phyloP scores from a whole-genome alignment of 2,329 filamentous ascomycete genomes.

The Pleurostoma richardsiae region DNA sequence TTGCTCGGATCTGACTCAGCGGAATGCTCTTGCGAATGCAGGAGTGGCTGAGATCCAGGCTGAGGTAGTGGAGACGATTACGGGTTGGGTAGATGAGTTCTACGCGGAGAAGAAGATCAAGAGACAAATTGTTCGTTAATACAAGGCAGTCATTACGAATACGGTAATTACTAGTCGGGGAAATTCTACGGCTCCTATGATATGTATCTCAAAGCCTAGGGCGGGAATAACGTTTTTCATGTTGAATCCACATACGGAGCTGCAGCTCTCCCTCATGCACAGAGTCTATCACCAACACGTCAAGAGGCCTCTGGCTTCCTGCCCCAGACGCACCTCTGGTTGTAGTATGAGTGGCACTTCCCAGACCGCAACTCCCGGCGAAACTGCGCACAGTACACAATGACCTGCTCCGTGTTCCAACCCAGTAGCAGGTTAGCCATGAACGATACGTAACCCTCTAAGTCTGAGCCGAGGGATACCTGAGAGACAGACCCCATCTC shows the following conservation, averaged over 20 bases:
- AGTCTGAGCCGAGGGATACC: slow-evolving; percentile 5
- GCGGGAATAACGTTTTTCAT: too few species aligned
- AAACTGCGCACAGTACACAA: slow-evolving; percentile 26
- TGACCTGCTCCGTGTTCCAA: slow-evolving; percentile 26
- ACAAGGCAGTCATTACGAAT: too few species aligned
- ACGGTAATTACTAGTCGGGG: too few species aligned
- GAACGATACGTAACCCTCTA: slow-evolving; percentile 16
- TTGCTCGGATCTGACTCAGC: not conserved
- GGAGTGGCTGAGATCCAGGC: not conserved
- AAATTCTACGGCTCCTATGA: too few species aligned
- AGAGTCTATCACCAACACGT: too few species aligned
- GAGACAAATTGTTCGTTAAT: too few species aligned
- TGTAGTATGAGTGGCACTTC: slow-evolving; percentile 21
- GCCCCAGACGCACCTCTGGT: slow-evolving; percentile 21
- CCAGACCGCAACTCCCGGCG: slow-evolving; percentile 22
- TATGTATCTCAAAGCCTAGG: too few species aligned
- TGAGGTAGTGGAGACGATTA: not conserved
- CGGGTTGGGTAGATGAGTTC: slow-evolving; percentile 1
- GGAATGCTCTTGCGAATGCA: not conserved
- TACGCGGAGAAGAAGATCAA: slow-evolving; percentile 12
- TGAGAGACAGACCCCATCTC: slow-evolving; percentile 15
- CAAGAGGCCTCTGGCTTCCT: slow-evolving; percentile 12
- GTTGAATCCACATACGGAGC: too few species aligned
- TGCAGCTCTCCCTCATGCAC: too few species aligned
- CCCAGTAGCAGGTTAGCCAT: slow-evolving; percentile 27